Evolutionary conservation across 23 red algal genomes (phyloP), one percentile per base, ranked within the genome.

Genomic region (Gracilariopsis chorda): DNA sequence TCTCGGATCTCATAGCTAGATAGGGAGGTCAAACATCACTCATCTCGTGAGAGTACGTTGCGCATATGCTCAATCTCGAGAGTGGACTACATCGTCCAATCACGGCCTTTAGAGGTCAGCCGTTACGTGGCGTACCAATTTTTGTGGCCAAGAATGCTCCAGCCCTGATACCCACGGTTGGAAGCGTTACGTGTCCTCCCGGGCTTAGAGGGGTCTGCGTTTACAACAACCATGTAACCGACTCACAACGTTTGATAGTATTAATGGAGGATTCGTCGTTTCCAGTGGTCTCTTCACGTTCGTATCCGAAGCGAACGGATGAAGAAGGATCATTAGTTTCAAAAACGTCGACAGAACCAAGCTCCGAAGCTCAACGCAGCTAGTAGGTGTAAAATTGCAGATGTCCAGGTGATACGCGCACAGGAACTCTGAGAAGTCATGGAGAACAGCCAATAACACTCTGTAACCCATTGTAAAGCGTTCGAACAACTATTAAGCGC

Each of bases 381-480:
- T 57, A 42, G 82, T 59, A 20, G 95, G 92, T 29, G 94, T 91
- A 29, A 68, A 37, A 53, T 98, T 91, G 51, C 83, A 90, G 8
- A 98, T 58, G 9, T 73, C 70, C 62, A 90, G 78, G 53, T 91
- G 82, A 47, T 88, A 92, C 40, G 79, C 91, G 60, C 92, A 94
- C 4, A 98, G 53, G 30, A 98, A 91, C 80, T 98, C 95, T 21
- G 95, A 91, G 64, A 98, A 94, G 88, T 98, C 95, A 42, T 98
- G 95, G 40, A 98, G 68, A 11, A 98, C 39, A 16, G 92, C 92
- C 13, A 98, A 44, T 9, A 98, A 39, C 32, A 94, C 29, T 34
- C 95, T 86, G 64, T 7, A 82, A 39, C 27, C 95, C 95, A 34
- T 77, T 48, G 61, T 94, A 98, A 17, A 98, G 86, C 4, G 63